A percentile compares a stretch with the other conserved stretches of the same genome.
phyloP scores from a whole-genome alignment of 2,329 filamentous ascomycete genomes.

The Hypomyces perniciosus region DNA sequence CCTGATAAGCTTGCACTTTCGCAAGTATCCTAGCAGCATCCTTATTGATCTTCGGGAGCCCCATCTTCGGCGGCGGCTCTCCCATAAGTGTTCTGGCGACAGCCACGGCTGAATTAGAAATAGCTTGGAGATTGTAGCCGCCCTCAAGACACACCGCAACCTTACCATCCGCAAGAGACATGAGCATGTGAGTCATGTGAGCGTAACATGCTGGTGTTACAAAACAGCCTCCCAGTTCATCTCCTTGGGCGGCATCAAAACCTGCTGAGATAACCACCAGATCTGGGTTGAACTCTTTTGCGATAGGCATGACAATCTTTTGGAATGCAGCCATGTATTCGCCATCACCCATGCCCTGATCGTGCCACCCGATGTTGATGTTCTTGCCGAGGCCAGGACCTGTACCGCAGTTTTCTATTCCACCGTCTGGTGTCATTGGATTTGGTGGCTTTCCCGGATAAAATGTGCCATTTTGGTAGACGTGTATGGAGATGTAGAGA shows the following conservation, averaged over 20 bases:
- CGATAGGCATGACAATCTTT: conserved; percentile 92
- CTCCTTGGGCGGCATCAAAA: conserved; percentile 91
- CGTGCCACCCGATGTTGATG: conserved; percentile 62
- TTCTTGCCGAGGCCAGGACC: conserved; percentile 54
- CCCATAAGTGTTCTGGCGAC: conserved; percentile 94
- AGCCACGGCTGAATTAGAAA: conserved; percentile 85
- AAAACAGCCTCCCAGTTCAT: conserved; percentile 87
- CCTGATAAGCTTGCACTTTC: conserved; percentile 54
- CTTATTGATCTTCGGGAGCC: conserved; percentile 50
- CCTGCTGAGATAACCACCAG: conserved; percentile 92
- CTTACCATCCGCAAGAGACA: conserved; percentile 86
- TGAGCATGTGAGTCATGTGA: conserved; percentile 99
- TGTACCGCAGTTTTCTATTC: conserved; percentile 53
- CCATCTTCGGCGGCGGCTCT: conserved; percentile 68
- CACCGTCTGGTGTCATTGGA: conserved; percentile 52
- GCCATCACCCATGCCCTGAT: conserved; percentile 83
- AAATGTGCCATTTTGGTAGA: conserved; percentile 76
- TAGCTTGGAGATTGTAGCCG: conserved; percentile 89
- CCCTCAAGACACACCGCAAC: conserved; percentile 91
- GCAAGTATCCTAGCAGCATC: conserved; percentile 52
- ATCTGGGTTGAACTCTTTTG: conserved; percentile 87
- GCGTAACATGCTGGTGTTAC: conserved; percentile 89
- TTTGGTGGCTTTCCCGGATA: conserved; percentile 68
- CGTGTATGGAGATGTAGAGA: conserved; percentile 90
- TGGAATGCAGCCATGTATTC: conserved; percentile 98